Evolutionary conservation across 257 asterid genomes (phyloP).

Genomic region (Solanum ossicruentum): DNA sequence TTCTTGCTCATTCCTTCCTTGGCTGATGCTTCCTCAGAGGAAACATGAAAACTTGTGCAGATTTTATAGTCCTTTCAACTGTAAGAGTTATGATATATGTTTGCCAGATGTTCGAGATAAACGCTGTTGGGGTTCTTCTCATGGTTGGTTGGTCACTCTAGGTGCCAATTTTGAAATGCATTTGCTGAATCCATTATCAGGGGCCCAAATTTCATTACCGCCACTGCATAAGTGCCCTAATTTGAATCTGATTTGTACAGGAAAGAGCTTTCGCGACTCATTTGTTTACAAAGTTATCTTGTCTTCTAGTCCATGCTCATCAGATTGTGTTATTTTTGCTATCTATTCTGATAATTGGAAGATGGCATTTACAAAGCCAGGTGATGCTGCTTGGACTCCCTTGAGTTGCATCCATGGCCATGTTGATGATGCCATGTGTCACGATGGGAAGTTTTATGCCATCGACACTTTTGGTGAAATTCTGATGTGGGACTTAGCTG

Average conservation of each 20-base stretch:
- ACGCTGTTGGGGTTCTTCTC: conserved; percentile 22
- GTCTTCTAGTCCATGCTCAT: conserved; percentile 5
- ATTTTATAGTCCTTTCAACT: conserved; percentile 6
- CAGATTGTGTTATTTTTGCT: conserved; percentile 10
- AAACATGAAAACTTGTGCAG: not conserved
- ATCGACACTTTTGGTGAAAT: conserved; percentile 1
- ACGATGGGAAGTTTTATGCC: conserved; percentile 5
- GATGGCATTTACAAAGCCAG: conserved; percentile 11
- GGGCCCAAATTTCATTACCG: conserved; percentile 6
- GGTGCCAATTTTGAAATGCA: conserved; percentile 5
- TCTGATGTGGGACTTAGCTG: conserved; percentile 1
- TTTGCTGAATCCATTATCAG: conserved; percentile 8
- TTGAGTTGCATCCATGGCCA: not conserved
- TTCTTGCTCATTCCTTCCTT: conserved; percentile 5
- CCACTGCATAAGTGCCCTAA: conserved; percentile 9
- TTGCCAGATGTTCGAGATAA: conserved; percentile 6
- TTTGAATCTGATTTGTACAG: conserved; percentile 6
- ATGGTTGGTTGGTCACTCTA: conserved; percentile 15
- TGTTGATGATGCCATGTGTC: conserved; percentile 10
- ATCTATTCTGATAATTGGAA: conserved; percentile 3
- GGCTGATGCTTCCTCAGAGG: conserved; percentile 13
- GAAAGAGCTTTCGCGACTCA: conserved; percentile 3
- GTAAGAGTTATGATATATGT: not conserved
- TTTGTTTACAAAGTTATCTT: conserved; percentile 13
- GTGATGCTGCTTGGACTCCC: conserved; percentile 11